phyloP scores from a whole-genome alignment of 371 early-diverging fungal genomes.

The Parasitella parasitica region DNA sequence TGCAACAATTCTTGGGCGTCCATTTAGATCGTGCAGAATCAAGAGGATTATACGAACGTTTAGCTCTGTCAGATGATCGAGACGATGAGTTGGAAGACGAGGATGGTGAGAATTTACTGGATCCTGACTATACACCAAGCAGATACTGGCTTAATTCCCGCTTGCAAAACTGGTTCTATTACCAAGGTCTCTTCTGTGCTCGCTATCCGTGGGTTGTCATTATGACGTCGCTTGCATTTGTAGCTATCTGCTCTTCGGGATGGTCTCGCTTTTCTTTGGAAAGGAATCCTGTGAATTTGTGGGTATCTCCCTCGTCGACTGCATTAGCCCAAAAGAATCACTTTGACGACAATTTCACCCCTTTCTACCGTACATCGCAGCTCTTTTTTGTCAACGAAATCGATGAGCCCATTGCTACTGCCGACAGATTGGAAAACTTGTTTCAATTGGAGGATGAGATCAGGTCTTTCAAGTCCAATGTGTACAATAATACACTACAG shows the following conservation, averaged over 20 bases:
- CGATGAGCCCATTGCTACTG: slow-evolving; percentile 46
- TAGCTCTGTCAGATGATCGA: slow-evolving; percentile 47
- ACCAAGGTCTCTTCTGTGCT: slow-evolving; percentile 65
- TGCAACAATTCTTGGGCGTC: slow-evolving; percentile 18
- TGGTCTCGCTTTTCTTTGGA: slow-evolving; percentile 63
- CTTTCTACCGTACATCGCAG: slow-evolving; percentile 76
- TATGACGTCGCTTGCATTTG: slow-evolving; percentile 41
- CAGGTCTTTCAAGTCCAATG: slow-evolving; percentile 38
- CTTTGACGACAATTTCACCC: slow-evolving; percentile 71
- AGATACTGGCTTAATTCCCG: slow-evolving; percentile 61
- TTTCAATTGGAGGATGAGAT: slow-evolving; percentile 61
- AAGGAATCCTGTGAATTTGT: slow-evolving; percentile 66
- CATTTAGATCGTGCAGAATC: slow-evolving; percentile 28
- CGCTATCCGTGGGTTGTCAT: slow-evolving; percentile 62
- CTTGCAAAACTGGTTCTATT: slow-evolving; percentile 68
- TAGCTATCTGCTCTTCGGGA: slow-evolving; percentile 54
- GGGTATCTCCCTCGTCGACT: slow-evolving; percentile 71
- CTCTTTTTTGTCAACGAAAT: slow-evolving; percentile 60
- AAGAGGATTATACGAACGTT: slow-evolving; percentile 51
- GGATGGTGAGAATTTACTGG: slow-evolving; percentile 43
- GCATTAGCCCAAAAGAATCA: slow-evolving; percentile 62
- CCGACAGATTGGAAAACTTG: slow-evolving; percentile 45
- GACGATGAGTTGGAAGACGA: slow-evolving; percentile 39
- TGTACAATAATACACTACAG: slow-evolving; percentile 36
- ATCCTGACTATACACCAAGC: slow-evolving; percentile 60